Evolutionary conservation across 495 filamentous ascomycete species (phyloP).

Genomic region (Lindgomyces ingoldianus): DNA sequence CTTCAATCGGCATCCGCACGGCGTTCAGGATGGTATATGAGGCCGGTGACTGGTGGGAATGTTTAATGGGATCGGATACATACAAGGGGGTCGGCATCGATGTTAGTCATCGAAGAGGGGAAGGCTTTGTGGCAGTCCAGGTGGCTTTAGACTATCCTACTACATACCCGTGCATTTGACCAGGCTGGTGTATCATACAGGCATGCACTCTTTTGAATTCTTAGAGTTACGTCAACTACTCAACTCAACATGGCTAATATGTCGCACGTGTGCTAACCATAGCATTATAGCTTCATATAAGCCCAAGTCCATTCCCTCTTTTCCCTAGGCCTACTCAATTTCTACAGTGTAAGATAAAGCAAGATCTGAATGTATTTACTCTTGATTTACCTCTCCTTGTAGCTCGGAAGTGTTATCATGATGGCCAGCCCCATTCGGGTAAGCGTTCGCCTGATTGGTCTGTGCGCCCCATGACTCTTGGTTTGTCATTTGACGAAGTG

Average conservation of each 20-base stretch:
- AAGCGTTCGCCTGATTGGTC: no score
- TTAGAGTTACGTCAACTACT: neutral
- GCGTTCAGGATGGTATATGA: constrained; percentile 8
- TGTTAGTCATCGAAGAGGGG: neutral
- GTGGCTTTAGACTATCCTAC: constrained; percentile 7
- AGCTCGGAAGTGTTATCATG: no score
- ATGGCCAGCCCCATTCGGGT: no score
- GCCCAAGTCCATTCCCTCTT: no score
- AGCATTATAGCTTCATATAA: no score
- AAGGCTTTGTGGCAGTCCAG: neutral
- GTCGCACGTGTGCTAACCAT: no score
- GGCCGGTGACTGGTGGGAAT: neutral
- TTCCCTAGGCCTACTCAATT: no score
- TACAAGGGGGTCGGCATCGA: neutral
- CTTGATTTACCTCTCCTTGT: no score
- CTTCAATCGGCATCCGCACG: constrained; percentile 3
- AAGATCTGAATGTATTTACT: no score
- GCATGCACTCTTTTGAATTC: neutral
- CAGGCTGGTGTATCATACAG: neutral
- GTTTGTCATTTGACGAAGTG: no score
- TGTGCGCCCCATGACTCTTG: no score
- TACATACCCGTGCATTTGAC: constrained; percentile 14
- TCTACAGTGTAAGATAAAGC: no score
- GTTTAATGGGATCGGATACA: neutral
- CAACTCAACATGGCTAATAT: neutral